phyloP scores from a whole-genome alignment of 176 grass and related monocot genomes.

The Triticum timopheevii region DNA sequence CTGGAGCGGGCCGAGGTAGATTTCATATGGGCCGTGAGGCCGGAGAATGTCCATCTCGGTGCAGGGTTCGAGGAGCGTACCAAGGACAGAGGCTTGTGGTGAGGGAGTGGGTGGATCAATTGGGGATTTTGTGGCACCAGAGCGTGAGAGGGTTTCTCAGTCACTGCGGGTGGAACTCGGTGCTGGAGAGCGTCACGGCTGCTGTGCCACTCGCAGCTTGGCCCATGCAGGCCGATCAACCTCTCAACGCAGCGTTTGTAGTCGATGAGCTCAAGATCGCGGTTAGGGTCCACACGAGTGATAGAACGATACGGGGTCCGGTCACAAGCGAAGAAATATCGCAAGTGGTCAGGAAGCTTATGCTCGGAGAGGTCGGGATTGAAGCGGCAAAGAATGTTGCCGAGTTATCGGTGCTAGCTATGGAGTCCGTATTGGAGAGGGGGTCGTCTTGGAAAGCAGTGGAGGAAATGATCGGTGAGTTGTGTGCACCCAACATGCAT shows the following conservation, averaged over 20 bases:
- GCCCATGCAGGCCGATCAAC: conserved; percentile 65
- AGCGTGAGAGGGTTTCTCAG: conserved; percentile 47
- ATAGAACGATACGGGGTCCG: conserved; percentile 34
- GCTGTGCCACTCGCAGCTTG: conserved; percentile 51
- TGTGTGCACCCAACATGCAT: neutral
- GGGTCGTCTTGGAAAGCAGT: conserved; percentile 43
- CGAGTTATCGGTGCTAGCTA: neutral
- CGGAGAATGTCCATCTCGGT: conserved; percentile 8
- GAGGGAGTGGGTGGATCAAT: conserved; percentile 67
- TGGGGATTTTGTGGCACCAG: conserved; percentile 36
- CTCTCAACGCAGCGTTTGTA: conserved; percentile 39
- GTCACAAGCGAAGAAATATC: conserved; percentile 47
- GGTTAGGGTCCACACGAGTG: conserved; percentile 31
- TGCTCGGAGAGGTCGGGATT: conserved; percentile 30
- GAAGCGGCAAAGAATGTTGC: neutral
- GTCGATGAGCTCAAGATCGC: conserved; percentile 57
- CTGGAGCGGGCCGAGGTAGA: conserved; percentile 40
- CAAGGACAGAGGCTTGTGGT: conserved; percentile 36
- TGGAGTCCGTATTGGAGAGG: conserved; percentile 18
- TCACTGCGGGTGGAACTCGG: conserved; percentile 81
- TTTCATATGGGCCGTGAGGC: conserved; percentile 57
- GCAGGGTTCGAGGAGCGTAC: conserved; percentile 35
- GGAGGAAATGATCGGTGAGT: conserved; percentile 47
- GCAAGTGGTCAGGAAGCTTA: conserved; percentile 1
- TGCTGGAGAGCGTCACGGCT: conserved; percentile 38